A percentile compares a stretch with the other conserved stretches of the same genome.
Conservation (phyloP, 352 stramenopile species). For the Pythium aquatile region DNA sequence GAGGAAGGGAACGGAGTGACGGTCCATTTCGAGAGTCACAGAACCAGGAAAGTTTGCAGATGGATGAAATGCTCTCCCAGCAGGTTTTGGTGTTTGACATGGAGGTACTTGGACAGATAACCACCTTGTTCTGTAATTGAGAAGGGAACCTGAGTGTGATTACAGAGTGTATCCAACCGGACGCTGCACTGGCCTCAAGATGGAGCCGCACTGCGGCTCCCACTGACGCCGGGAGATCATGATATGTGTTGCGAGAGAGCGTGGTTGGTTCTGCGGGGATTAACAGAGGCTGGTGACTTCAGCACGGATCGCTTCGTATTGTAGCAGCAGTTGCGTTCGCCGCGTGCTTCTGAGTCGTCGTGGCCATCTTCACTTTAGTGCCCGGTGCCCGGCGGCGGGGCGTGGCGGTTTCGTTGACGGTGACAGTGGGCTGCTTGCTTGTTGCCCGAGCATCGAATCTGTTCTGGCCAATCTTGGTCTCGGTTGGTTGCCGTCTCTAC, state of each 20-base stretch:
- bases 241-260: conserved; percentile 1
- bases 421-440: background rate
- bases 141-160: background rate
- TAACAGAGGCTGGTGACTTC: too few relatives aligned
- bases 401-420: conserved; percentile 2
- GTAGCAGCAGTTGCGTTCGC: too few relatives aligned
- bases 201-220: background rate
- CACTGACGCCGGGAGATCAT: background rate
- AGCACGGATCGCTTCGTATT: too few relatives aligned
- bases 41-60: too few relatives aligned
- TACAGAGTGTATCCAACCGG: background rate
- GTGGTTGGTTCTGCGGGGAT: background rate
- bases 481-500: background rate
- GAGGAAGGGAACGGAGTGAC: background rate
- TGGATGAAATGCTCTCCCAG: too few relatives aligned
- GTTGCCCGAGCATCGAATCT: background rate
- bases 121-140: background rate
- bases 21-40: background rate
- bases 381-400: background rate
- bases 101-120: too few relatives aligned
- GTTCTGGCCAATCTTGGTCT: background rate
- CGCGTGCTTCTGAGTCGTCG: background rate
- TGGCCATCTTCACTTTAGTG: background rate
- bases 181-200: conserved; percentile 3
- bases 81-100: too few relatives aligned